Percentiles rank a stretch among this genome's conserved stretches.
Conservation (phyloP, 176 grass and related monocot species). For the Areca catechu region DNA sequence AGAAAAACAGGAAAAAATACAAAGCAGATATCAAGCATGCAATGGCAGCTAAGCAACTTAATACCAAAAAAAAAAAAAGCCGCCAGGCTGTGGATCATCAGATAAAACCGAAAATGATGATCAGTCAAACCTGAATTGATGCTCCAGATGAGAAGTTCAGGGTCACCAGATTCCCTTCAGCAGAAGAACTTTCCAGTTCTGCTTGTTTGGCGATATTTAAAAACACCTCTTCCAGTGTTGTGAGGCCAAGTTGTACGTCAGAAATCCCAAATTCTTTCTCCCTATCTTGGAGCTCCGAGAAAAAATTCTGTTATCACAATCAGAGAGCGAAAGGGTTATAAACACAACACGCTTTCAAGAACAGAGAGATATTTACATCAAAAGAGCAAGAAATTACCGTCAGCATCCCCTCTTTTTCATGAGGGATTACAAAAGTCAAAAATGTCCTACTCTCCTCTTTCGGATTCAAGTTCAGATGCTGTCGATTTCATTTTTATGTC, state of each 20-base stretch:
- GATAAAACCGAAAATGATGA: no score
- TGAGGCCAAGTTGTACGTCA: slow-evolving; percentile 87
- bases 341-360: background rate
- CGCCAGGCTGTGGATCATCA: no score
- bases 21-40: no score
- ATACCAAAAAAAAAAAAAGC: no score
- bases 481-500: slow-evolving; percentile 6
- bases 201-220: slow-evolving; percentile 89
- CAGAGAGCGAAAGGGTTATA: background rate
- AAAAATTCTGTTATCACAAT: slow-evolving; percentile 50
- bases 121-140: slow-evolving; percentile 59
- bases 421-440: slow-evolving; percentile 89
- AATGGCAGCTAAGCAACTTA: no score
- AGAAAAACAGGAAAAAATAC: no score
- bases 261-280: slow-evolving; percentile 79
- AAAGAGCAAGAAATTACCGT: slow-evolving; percentile 43
- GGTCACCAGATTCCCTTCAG: slow-evolving; percentile 64
- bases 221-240: slow-evolving; percentile 94
- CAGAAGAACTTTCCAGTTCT: slow-evolving; percentile 71
- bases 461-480: slow-evolving; percentile 54
- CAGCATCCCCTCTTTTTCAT: slow-evolving; percentile 68
- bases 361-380: slow-evolving; percentile 5
- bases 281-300: slow-evolving; percentile 76
- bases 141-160: slow-evolving; percentile 62
- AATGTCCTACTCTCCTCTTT: slow-evolving; percentile 84